Evolutionary conservation across 345 rosid genomes (phyloP).

Genomic region (Microthlaspi erraticum): DNA sequence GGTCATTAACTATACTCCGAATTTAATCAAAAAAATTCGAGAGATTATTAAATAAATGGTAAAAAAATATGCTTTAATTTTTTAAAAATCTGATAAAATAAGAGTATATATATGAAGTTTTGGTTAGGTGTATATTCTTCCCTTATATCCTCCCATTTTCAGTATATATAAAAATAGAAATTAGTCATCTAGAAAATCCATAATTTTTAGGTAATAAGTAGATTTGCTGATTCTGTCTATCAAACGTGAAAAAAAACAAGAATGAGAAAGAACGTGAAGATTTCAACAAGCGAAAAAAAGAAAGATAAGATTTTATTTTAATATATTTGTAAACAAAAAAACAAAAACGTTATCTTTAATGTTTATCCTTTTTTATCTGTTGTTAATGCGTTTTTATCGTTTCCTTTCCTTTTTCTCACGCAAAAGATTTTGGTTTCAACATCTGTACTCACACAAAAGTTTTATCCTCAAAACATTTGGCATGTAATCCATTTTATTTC

Average conservation of each 20-base stretch:
- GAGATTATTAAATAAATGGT: too few species aligned
- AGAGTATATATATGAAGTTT: neutral
- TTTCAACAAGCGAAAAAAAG: conserved; percentile 1
- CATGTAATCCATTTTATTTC: neutral
- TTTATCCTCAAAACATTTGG: conserved; percentile 20
- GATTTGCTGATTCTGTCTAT: conserved; percentile 23
- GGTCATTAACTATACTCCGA: neutral
- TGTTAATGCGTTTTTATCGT: conserved; percentile 34
- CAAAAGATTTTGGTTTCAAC: conserved; percentile 2
- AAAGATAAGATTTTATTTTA: neutral
- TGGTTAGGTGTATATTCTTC: neutral
- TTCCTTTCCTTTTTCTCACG: neutral
- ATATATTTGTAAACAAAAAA: neutral
- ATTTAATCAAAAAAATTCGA: too few species aligned
- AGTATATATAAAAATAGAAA: neutral
- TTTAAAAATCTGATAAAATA: too few species aligned
- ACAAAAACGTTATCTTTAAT: conserved; percentile 31
- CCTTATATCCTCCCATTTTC: neutral
- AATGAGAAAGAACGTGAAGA: conserved; percentile 42
- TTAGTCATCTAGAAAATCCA: neutral
- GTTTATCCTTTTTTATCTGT: conserved; percentile 11
- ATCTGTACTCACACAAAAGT: conserved; percentile 20
- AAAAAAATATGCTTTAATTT: too few species aligned
- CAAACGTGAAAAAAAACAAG: conserved; percentile 1
- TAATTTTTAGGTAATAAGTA: neutral